Base-by-base conservation (phyloP, 352 stramenopile species). In the Phytophthora tubulina region DNA sequence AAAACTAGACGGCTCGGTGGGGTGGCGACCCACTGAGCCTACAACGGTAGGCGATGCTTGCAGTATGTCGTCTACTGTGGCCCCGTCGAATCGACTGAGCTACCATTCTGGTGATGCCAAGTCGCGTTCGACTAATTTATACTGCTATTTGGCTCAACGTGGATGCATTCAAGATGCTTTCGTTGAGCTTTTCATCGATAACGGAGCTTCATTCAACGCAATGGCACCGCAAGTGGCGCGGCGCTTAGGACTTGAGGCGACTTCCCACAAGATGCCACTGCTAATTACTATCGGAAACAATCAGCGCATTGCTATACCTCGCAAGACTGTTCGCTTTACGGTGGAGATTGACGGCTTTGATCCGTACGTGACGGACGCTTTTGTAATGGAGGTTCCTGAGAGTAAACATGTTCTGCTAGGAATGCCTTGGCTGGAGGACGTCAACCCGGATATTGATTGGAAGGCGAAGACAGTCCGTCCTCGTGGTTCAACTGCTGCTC, bases 1-100 rank as follows among this genome's bases (percentile, higher is more conserved):
- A 49, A 32, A 50, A 31, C 44, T 50, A 50, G 44, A 50, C 44
- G 44, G 44, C 17, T 50, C 17, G n/a, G 44, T 50, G 44, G 44
- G 44, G 44, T 45, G 44, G 44, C 44, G 15, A 32, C 44, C 15
- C 44, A 50, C 44, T 32, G 44, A 50, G 44, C 44, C 44, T 32
- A 50, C 15, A 27, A 32, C 5, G 21, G 44, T 50, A 32, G 3
- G 6, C 44, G n/a, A 50, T 11, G 44, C n/a, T 50, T 21, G 44
- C 44, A 50, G 44, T 50, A 50, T 6, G 21, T 50, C n/a, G 44
- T 32, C n/a, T 50, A 32, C 44, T 32, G 8, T 32, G n/a, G 44
- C 44, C n/a, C n/a, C 15, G 44, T 50, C 44, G 44, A 50, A 27
- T 17, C 44, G 44, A 50, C 17, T 50, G 14, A 30, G n/a, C 4